Conservation (phyloP, 257 asterid genomes). For the Primulina tabacum region DNA sequence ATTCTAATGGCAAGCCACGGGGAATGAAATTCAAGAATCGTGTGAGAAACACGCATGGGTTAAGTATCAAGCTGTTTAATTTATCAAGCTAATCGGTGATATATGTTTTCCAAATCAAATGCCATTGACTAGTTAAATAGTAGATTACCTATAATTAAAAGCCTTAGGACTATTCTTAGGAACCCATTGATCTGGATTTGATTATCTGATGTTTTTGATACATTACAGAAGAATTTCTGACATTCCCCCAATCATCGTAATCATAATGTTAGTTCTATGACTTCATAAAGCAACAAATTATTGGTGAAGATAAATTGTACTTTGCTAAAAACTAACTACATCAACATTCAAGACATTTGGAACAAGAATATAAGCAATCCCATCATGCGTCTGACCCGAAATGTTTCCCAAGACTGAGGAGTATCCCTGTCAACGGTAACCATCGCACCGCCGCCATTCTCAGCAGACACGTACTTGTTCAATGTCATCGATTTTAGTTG, state of each 20-base stretch:
- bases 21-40: background rate
- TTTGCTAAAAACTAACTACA: background rate
- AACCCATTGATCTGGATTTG: background rate
- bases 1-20: background rate
- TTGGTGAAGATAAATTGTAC: background rate
- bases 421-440: constrained; percentile 57
- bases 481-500: constrained; percentile 49
- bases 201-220: background rate
- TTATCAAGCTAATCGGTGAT: background rate
- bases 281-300: background rate
- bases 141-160: background rate
- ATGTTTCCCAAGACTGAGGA: constrained; percentile 74
- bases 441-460: constrained; percentile 64
- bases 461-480: constrained; percentile 64
- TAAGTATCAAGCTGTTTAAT: background rate
- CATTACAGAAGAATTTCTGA: background rate
- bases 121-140: background rate
- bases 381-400: constrained; percentile 41
- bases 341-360: background rate
- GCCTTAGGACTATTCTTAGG: constrained; percentile 3
- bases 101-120: constrained; percentile 5
- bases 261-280: background rate
- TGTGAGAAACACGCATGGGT: background rate
- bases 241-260: background rate
- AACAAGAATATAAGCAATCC: constrained; percentile 14